Conservation (phyloP, 768 basidiomycete species). For the Amanita pseudoporphyria region DNA sequence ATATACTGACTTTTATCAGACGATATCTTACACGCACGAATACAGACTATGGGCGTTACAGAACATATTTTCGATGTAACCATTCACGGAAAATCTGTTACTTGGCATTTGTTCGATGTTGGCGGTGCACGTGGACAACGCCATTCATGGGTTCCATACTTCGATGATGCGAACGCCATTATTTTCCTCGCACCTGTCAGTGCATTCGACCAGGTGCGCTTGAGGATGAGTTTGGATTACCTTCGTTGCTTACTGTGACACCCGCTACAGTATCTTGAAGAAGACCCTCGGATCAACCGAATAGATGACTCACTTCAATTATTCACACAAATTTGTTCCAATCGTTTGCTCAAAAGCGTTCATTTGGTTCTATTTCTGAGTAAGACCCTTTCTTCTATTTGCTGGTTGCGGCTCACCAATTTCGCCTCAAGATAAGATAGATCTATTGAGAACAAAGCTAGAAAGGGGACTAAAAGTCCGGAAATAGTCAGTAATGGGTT, state of each 20-base stretch:
- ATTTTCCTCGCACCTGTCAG: slow-evolving; percentile 75
- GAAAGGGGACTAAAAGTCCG: slow-evolving; percentile 60
- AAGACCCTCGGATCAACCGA: slow-evolving; percentile 77
- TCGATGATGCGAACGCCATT: slow-evolving; percentile 71
- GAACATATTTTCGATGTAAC: slow-evolving; percentile 80
- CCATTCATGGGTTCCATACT: slow-evolving; percentile 72
- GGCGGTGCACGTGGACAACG: slow-evolving; percentile 66
- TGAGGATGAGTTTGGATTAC: not conserved
- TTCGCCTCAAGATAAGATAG: slow-evolving; percentile 53
- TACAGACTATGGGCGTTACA: slow-evolving; percentile 84
- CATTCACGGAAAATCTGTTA: slow-evolving; percentile 66
- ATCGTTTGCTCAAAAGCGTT: slow-evolving; percentile 65
- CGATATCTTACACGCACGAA: slow-evolving; percentile 82
- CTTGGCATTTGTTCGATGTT: slow-evolving; percentile 68
- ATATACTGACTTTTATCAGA: slow-evolving; percentile 37
- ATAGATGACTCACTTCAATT: slow-evolving; percentile 86
- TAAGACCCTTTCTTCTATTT: slow-evolving; percentile 19
- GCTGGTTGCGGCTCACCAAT: slow-evolving; percentile 9
- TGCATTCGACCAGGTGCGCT: slow-evolving; percentile 63
- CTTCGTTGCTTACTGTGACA: not conserved
- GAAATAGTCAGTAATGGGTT: slow-evolving; percentile 54
- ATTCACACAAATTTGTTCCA: slow-evolving; percentile 80
- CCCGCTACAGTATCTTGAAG: slow-evolving; percentile 61
- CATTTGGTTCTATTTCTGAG: slow-evolving; percentile 51
- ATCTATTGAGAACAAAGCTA: slow-evolving; percentile 65